Evolutionary conservation across 73 alveolate genomes (phyloP).

Genomic region (Tetrahymena borealis): DNA sequence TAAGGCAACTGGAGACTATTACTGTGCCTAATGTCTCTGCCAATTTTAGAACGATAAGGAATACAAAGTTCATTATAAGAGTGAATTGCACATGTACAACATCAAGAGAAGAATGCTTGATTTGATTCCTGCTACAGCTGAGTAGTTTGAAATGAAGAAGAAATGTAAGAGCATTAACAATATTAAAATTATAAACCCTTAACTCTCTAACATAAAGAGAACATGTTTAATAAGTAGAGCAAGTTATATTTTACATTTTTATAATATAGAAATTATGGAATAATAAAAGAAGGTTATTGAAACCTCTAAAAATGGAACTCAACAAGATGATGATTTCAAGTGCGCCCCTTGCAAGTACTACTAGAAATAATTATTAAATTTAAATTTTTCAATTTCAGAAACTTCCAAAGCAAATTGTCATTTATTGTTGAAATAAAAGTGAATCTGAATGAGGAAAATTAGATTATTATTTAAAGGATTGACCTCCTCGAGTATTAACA

Average conservation of each 20-base stretch:
- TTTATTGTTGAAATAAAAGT: neutral
- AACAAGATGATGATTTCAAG: neutral
- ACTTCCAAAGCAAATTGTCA: neutral
- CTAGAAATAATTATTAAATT: neutral
- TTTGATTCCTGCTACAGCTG: neutral
- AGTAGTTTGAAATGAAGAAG: neutral
- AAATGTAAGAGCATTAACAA: neutral
- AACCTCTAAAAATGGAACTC: neutral
- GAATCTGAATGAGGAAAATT: neutral
- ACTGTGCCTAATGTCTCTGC: neutral
- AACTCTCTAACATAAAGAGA: no score
- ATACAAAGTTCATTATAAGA: neutral
- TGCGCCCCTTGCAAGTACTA: neutral
- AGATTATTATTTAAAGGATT: neutral
- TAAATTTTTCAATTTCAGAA: no score
- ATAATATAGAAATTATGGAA: neutral
- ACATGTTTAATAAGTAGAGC: no score
- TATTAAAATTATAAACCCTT: no score
- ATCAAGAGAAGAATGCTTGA: neutral
- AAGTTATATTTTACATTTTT: no score
- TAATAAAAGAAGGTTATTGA: neutral
- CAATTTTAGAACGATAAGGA: neutral
- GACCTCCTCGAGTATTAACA: neutral
- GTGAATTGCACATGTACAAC: neutral
- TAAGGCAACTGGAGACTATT: neutral